Base-by-base conservation (phyloP, 2,329 filamentous ascomycete genomes). In the Paraphoma chrysanthemicola region DNA sequence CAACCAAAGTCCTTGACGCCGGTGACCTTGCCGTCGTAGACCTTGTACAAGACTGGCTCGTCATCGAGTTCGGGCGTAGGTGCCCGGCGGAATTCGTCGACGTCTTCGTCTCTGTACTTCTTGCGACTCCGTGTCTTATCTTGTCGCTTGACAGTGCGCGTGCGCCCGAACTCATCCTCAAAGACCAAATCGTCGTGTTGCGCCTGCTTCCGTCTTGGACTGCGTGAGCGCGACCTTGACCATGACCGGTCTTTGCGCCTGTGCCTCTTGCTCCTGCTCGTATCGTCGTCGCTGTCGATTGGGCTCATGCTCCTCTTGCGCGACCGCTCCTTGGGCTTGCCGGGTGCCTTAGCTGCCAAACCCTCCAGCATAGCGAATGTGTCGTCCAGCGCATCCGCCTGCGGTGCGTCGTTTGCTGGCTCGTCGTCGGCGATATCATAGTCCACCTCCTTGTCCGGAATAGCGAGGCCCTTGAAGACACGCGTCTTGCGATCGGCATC, bases 1-100 rank as follows among this genome's bases (percentile, higher is more conserved):
- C 89, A 93, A 10, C 95, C 95, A 78, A 98, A 99, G 59, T 97
- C 92, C 70, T 97, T 98, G 51, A 99, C 83, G 0, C 93, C 93
- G 0, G 92, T 97, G 12, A 98, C 91, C 69, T 89, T 88, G 1
- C 95, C 95, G 60, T 92, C 86, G 70, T 99, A 99, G 2, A 97
- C 80, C 73, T 99, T 99, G 81, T 89, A 88, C 6, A 96, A 78
- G 33, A 93, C 81, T 0, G 95, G 93, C 42, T 85, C 78, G 50
- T 97, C 90, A 75, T 99, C 95, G 9, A 96, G 74, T 67, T 96
- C 92, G 1, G 84, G 85, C 1, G 86, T 85, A 0, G 91, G 90
- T 0, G 87, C 86, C 51, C 85, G 83, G 64, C 83, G 84, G 54
- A 92, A 88, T 42, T 85, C 80, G 58, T 90, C 85, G 38, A 89